Base-by-base conservation (phyloP, 2,329 filamentous ascomycete genomes). In the Beauveria bassiana region DNA sequence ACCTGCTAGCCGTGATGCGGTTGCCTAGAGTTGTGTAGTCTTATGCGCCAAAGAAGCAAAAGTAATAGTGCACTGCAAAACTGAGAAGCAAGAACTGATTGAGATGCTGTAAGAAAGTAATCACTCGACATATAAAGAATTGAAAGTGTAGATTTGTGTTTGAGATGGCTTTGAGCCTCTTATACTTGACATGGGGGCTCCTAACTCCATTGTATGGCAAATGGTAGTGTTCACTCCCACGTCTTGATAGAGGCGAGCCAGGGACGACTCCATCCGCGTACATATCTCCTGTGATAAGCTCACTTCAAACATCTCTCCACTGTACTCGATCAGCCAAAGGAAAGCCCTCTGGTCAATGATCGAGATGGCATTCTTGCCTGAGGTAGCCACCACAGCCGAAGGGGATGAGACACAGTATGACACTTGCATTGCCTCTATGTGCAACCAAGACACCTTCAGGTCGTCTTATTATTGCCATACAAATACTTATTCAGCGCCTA, bases 181-280 rank as follows among this genome's bases (percentile, higher is more conserved):
- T 58, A 58, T 58, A 58, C 22, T 12, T 43, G 34, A 50, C 20
- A 58, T 42, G 38, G 46, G 31, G 55, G 55, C 55, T 49, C 40
- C 31, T 20, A 28, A 22, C 34, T 26, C 31, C 3, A 42, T 22
- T 5, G 10, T 28, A 9, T 28, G 20, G 22, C 34, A 20, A 38
- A 28, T 20, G 20, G 9, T 28, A 24, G 46, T 50, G 31, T 50
- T 16, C 31, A 28, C 20, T 5, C 1, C 22, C 28, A 24, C 16
- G 45, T 49, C 46, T 40, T 31, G 46, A 58, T 10, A 28, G 9
- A 22, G 40, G 34, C 4, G 46, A 58, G 20, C 45, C 34, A 50
- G 31, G 20, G 40, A 42, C 22, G 45, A 50, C 20, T 26, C 9
- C 45, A 20, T 38, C 42, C 31, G 7, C 5, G 20, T 28, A 16